A percentile compares a stretch with the other conserved stretches of the same genome.
Conservation (phyloP, 257 asterid genomes). For the Penstemon eatonii region DNA sequence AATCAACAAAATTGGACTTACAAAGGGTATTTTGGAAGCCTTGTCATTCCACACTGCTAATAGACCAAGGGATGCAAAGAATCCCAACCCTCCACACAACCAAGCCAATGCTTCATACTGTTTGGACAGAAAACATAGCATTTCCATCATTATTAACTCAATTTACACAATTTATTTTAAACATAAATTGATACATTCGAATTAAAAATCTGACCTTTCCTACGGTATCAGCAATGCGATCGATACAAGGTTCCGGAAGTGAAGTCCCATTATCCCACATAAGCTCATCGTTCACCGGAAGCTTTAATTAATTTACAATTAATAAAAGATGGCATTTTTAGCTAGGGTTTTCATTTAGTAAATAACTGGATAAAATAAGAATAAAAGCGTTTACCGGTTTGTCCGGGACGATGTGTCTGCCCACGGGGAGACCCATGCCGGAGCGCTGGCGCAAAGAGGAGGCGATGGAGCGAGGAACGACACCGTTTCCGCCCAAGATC, state of each 20-base stretch:
- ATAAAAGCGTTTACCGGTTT: slow-evolving; percentile 50
- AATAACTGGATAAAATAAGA: neutral
- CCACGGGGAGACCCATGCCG: slow-evolving; percentile 97
- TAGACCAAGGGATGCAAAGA: slow-evolving; percentile 68
- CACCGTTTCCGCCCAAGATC: slow-evolving; percentile 83
- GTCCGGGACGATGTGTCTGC: slow-evolving; percentile 87
- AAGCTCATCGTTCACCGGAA: slow-evolving; percentile 78
- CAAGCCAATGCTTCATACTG: slow-evolving; percentile 95
- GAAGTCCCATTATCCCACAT: slow-evolving; percentile 91
- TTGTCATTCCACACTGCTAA: slow-evolving; percentile 88
- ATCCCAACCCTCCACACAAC: slow-evolving; percentile 81
- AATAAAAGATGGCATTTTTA: neutral
- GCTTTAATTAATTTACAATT: slow-evolving; percentile 41
- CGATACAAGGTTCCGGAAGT: slow-evolving; percentile 90
- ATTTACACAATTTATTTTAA: neutral
- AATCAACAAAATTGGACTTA: slow-evolving; percentile 44
- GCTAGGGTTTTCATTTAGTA: neutral
- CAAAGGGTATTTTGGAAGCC: slow-evolving; percentile 83
- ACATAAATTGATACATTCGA: neutral
- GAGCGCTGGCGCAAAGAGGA: slow-evolving; percentile 82
- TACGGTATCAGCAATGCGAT: slow-evolving; percentile 88
- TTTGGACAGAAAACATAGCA: slow-evolving; percentile 16
- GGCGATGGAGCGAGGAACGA: slow-evolving; percentile 65
- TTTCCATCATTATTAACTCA: slow-evolving; percentile 7
- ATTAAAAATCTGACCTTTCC: slow-evolving; percentile 60